These are phyloP conservation scores for Pythium aristosporum DNA, from an alignment of 352 stramenopile genomes.

Conservation along the genomic window DNA sequence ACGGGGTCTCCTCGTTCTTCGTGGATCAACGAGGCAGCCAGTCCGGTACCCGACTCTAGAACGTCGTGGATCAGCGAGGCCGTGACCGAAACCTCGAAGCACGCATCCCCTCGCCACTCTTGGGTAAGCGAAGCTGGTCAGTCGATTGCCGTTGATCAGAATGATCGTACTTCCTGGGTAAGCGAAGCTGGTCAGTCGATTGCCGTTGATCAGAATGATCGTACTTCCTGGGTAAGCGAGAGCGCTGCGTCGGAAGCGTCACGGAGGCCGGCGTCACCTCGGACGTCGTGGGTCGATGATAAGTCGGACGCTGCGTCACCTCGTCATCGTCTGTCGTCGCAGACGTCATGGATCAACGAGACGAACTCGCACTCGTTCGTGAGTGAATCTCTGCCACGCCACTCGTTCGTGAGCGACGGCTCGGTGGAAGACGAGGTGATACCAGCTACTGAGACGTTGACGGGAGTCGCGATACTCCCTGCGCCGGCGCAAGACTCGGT, in stretches of 20 bases:
- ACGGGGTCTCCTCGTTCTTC: slow-evolving; percentile 6
- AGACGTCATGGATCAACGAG: slow-evolving; percentile 19
- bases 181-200: slow-evolving; percentile 1
- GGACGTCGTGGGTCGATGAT: slow-evolving; percentile 12
- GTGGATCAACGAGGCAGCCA: slow-evolving; percentile 19
- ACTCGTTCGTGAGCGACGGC: slow-evolving; percentile 26
- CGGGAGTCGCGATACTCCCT: slow-evolving; percentile 3
- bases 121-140: slow-evolving; percentile 13
- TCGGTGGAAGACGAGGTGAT: slow-evolving; percentile 7
- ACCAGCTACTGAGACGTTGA: neutral
- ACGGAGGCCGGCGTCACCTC: neutral
- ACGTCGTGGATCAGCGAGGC: slow-evolving; percentile 19
- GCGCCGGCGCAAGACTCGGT: slow-evolving; percentile 8
- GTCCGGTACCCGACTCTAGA: neutral
- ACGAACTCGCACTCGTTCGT: slow-evolving; percentile 19
- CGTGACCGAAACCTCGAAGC: neutral
- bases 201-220: neutral
- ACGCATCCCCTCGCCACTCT: slow-evolving; percentile 7
- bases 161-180: slow-evolving; percentile 11
- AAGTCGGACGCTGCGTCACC: neutral
- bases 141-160: neutral
- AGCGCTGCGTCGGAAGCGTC: slow-evolving; percentile 1
- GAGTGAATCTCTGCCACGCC: slow-evolving; percentile 6
- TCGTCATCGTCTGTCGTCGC: neutral
- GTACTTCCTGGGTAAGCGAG: slow-evolving; percentile 19